Conservation (phyloP, 2,329 filamentous ascomycete genomes). For the Hawksworthiomyces lignivorus region DNA sequence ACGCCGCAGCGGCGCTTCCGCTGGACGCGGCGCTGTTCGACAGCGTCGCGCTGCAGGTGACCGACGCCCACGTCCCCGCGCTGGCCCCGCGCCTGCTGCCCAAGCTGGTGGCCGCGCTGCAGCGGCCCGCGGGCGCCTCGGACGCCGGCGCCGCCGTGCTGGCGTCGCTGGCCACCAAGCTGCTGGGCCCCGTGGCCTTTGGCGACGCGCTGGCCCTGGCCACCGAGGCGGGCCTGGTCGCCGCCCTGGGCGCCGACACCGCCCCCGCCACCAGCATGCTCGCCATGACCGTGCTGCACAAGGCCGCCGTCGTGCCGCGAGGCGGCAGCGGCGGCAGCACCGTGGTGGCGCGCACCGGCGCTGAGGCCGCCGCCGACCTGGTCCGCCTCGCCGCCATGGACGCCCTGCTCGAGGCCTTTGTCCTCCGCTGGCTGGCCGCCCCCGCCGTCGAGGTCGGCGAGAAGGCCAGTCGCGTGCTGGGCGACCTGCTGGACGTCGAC, state of each 20-base stretch:
- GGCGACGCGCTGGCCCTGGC: constrained; percentile 43
- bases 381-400: constrained; percentile 43
- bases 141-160: constrained; percentile 26
- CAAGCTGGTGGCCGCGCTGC: constrained; percentile 44
- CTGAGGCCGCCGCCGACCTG: constrained; percentile 28
- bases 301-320: constrained; percentile 41
- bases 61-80: constrained; percentile 45
- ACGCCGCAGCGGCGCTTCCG: constrained; percentile 28
- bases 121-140: constrained; percentile 28
- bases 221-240: constrained; percentile 41
- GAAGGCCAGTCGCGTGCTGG: constrained; percentile 41
- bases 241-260: constrained; percentile 45
- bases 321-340: background rate
- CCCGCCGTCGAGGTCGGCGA: constrained; percentile 50
- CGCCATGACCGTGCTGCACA: constrained; percentile 48
- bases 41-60: constrained; percentile 51
- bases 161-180: constrained; percentile 46
- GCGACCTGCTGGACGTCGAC: constrained; percentile 48
- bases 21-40: constrained; percentile 48
- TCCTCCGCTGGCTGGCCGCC: constrained; percentile 45
- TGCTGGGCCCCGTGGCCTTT: constrained; percentile 47
- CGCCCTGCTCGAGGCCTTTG: constrained; percentile 37
- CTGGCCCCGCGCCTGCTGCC: constrained; percentile 47
- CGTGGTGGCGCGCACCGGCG: background rate
- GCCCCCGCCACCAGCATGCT: constrained; percentile 51